Percentiles rank a stretch among this genome's conserved stretches.
phyloP scores from a whole-genome alignment of 306 rosid species.

The Elaeagnus macrophylla region DNA sequence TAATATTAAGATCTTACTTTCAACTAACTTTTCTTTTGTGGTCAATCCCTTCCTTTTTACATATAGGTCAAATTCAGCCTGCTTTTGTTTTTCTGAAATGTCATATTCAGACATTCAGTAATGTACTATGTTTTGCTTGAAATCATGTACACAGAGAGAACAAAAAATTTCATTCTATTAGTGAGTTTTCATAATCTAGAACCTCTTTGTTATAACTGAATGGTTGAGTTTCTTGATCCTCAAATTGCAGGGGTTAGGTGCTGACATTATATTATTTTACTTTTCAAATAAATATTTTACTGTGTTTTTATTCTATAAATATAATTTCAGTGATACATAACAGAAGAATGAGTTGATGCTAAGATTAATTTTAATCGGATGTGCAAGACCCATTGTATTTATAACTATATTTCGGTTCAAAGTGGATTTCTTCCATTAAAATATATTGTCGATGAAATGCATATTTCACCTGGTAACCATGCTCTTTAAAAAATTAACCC shows the following conservation, averaged over 20 bases:
- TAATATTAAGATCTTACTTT: not conserved
- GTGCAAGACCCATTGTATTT: too few species aligned
- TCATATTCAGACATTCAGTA: not conserved
- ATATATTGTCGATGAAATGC: too few species aligned
- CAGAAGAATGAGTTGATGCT: too few species aligned
- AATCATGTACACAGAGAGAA: too few species aligned
- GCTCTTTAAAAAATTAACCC: too few species aligned
- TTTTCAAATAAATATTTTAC: not conserved
- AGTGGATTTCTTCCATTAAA: too few species aligned
- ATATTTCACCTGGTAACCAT: too few species aligned
- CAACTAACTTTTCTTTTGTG: not conserved
- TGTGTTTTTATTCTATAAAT: not conserved
- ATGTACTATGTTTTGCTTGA: not conserved
- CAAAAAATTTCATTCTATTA: too few species aligned
- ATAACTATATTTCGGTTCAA: too few species aligned
- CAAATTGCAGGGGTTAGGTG: slow-evolving; percentile 1
- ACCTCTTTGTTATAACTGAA: not conserved
- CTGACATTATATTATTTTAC: not conserved
- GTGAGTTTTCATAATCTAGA: not conserved
- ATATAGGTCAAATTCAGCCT: not conserved
- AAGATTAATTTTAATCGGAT: too few species aligned
- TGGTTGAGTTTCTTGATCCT: not conserved
- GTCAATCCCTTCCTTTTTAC: not conserved
- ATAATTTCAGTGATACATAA: not conserved
- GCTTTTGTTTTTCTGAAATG: slow-evolving; percentile 7